These are phyloP conservation scores for Spathaspora arborariae DNA, from an alignment of 805 yeast species.

Conservation along the genomic window DNA sequence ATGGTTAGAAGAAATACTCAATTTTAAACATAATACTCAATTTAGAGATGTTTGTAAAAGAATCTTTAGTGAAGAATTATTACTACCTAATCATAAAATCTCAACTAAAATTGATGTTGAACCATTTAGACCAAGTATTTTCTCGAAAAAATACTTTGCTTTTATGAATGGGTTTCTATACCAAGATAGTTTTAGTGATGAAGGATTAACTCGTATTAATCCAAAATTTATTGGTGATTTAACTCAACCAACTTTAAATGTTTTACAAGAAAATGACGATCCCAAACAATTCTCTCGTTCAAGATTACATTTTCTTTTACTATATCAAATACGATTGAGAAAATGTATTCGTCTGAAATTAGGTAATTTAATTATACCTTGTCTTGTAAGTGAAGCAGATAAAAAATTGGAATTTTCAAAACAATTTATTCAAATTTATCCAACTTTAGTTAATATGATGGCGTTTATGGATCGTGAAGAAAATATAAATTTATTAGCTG, in stretches of 20 bases:
- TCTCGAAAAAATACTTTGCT: no score
- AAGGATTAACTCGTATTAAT: conserved; percentile 12
- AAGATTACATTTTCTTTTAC: conserved; percentile 55
- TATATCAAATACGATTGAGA: conserved; percentile 57
- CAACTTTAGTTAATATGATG: conserved; percentile 43
- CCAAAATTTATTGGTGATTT: conserved; percentile 10
- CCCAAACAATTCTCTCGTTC: conserved; percentile 30
- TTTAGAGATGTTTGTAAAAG: conserved; percentile 20
- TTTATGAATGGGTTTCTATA: conserved; percentile 31
- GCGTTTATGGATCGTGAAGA: conserved; percentile 53
- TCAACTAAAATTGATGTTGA: background rate
- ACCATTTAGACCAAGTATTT: background rate
- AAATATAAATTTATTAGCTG: conserved; percentile 29
- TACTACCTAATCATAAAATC: conserved; percentile 21
- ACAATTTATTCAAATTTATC: conserved; percentile 55
- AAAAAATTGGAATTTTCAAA: conserved; percentile 47
- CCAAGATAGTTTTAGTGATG: conserved; percentile 23
- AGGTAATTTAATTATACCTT: conserved; percentile 49
- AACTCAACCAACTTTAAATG: conserved; percentile 10
- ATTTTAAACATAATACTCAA: conserved; percentile 17
- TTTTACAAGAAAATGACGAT: conserved; percentile 12
- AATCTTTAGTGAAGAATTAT: conserved; percentile 40
- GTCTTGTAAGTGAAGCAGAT: conserved; percentile 47
- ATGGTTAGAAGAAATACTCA: conserved; percentile 47
- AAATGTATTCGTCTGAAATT: conserved; percentile 47